Evolutionary conservation across 345 rosid genomes (phyloP).

Genomic region (Raphanus sativus): DNA sequence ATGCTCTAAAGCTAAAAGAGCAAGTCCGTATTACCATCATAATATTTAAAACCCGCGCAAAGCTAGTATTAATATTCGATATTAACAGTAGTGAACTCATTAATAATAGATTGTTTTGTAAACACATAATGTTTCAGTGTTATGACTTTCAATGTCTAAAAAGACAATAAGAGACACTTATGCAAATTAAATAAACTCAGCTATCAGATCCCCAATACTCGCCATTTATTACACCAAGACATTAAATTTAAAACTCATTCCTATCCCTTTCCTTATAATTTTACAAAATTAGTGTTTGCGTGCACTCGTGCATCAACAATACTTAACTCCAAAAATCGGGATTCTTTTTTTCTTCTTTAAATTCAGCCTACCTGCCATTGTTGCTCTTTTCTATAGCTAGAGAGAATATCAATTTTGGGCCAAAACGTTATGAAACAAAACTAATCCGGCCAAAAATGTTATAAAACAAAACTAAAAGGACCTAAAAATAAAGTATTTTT

Average conservation of each 20-base stretch:
- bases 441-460: slow-evolving; percentile 19
- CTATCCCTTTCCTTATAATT: slow-evolving; percentile 9
- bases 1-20: neutral
- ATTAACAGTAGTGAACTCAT: neutral
- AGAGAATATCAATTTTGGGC: slow-evolving; percentile 9
- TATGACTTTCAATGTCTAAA: slow-evolving; percentile 1
- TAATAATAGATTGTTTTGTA: slow-evolving; percentile 7
- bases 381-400: slow-evolving; percentile 13
- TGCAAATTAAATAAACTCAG: neutral
- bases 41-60: neutral
- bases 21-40: slow-evolving; percentile 2
- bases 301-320: slow-evolving; percentile 36
- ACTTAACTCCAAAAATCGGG: slow-evolving; percentile 3
- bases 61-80: neutral
- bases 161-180: neutral
- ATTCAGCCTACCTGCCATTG: slow-evolving; percentile 19
- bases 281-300: slow-evolving; percentile 31
- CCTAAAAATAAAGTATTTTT: neutral
- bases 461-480: slow-evolving; percentile 11
- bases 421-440: slow-evolving; percentile 6
- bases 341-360: no score
- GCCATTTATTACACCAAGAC: slow-evolving; percentile 40
- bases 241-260: slow-evolving; percentile 14
- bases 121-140: slow-evolving; percentile 22
- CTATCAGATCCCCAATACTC: slow-evolving; percentile 40